These are phyloP conservation scores for Phyllosticta citribraziliensis DNA, from an alignment of 2,329 filamentous ascomycete species.

Conservation along the genomic window DNA sequence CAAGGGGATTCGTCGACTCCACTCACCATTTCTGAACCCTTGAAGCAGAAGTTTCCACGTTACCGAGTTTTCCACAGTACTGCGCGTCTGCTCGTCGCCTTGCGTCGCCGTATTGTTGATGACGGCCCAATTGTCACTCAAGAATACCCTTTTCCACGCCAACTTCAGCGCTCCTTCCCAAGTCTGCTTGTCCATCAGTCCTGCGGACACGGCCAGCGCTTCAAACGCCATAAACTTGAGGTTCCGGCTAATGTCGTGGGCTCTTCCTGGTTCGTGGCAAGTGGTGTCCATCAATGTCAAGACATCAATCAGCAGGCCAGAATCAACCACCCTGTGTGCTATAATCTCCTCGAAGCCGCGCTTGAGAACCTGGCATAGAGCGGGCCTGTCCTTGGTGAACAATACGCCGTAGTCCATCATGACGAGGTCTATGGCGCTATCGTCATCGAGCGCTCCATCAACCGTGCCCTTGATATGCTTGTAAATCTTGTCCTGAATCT, in stretches of 20 bases:
- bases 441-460: constrained; percentile 64
- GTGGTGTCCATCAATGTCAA: constrained; percentile 67
- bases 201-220: constrained; percentile 49
- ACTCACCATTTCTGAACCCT: background rate
- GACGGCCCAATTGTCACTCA: constrained; percentile 73
- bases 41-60: background rate
- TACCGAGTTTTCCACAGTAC: constrained; percentile 50
- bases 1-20: background rate
- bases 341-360: constrained; percentile 61
- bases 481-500: constrained; percentile 71
- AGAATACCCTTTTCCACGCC: constrained; percentile 84
- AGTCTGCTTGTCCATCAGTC: constrained; percentile 35
- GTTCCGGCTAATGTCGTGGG: constrained; percentile 40
- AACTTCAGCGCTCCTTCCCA: constrained; percentile 44
- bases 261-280: constrained; percentile 24
- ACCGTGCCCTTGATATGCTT: constrained; percentile 59
- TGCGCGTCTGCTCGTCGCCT: constrained; percentile 57
- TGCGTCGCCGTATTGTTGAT: constrained; percentile 71
- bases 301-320: constrained; percentile 56
- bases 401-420: constrained; percentile 50
- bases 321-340: constrained; percentile 55
- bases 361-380: constrained; percentile 61
- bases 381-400: constrained; percentile 42
- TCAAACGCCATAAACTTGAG: constrained; percentile 42
- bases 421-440: constrained; percentile 66